Base-by-base conservation (phyloP, 306 rosid genomes). In the Dryas drummondii region DNA sequence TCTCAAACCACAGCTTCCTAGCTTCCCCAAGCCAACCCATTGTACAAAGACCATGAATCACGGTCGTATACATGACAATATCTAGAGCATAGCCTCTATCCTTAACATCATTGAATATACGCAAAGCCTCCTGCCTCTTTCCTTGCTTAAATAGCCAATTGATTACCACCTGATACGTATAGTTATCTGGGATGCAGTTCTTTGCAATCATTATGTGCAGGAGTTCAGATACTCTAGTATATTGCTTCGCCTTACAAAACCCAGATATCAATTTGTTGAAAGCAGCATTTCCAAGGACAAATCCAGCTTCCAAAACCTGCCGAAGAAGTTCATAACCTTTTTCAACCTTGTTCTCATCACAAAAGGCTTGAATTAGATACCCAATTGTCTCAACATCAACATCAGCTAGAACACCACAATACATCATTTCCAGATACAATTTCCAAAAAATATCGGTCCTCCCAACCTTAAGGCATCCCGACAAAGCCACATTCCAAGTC, bases 1-100 rank as follows among this genome's bases (percentile, higher is more conserved):
- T 89, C 94, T 93, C 96, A 79, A 90, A 86, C 93, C 91, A 91
- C 68, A 91, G 77, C 87, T 86, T 90, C 85, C 88, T 86, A 55
- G 96, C 97, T 54, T 82, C 88, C 6, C 88, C 93, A 54, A 77
- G 66, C 77, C 7, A 66, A 56, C 87, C 76, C 76, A 68, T 73
- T 19, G 75, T 75, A 79, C 89, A 91, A 72, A 89, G 77, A 64
- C 91, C 89, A 68, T 74, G 82, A 50, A 93, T 89, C 73, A 89
- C 82, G 27, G 90, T 93, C 9, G 96, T 89, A 80, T 91, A 89
- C 97, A 89, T 87, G 72, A 76, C 86, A 83, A 71, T 79, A 51
- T 91, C 85, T 1, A 93, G 97, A 42, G 83, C 83, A 85, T 89
- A 91, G 49, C 98, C 94, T 71, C 98, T 86, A n/a, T 85, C 86